Evolutionary conservation across 75 land plant species (phyloP).

Genomic region (Chamaecyparis obtusa): DNA sequence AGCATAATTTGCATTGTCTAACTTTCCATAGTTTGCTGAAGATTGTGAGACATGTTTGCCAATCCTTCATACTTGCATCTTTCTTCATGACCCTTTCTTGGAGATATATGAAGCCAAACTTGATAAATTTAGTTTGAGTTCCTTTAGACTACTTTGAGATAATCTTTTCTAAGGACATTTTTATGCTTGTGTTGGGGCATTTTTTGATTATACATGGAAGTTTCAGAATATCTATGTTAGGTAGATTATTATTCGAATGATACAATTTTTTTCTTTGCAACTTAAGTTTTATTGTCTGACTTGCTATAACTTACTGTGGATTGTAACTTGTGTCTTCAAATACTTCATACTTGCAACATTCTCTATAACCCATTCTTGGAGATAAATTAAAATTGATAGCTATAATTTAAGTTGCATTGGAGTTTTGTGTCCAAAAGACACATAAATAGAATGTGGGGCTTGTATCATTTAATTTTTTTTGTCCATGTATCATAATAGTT

Average conservation of each 20-base stretch:
- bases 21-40: not conserved
- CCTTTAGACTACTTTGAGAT: no score
- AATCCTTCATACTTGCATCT: not conserved
- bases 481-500: not conserved
- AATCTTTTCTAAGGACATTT: not conserved
- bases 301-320: not conserved
- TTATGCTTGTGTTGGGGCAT: not conserved
- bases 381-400: not conserved
- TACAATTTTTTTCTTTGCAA: not conserved
- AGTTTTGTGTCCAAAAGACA: not conserved
- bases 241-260: not conserved
- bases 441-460: not conserved
- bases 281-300: not conserved
- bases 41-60: not conserved
- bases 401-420: not conserved
- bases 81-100: not conserved
- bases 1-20: no score
- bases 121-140: not conserved
- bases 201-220: not conserved
- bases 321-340: not conserved
- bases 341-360: not conserved
- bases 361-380: not conserved
- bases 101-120: not conserved
- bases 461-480: not conserved
- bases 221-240: no score